Base-by-base conservation (phyloP, 2,329 filamentous ascomycete species). In the Lachnellula cervina region DNA sequence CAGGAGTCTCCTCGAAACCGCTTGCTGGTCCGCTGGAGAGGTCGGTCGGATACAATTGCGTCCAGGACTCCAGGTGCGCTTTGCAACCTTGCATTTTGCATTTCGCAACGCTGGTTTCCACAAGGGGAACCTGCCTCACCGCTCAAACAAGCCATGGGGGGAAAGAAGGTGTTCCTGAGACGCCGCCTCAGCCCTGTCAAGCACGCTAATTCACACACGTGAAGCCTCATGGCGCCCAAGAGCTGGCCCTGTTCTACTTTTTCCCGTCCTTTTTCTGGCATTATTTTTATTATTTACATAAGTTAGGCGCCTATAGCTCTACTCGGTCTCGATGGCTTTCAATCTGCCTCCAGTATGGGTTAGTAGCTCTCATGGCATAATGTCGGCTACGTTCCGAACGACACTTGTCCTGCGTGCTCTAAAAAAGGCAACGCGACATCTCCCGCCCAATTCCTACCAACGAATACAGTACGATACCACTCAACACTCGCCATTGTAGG, bases 131-230 rank as follows among this genome's bases (percentile, higher is more conserved):
- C 34, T 60, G 57, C 57, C 57, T 66, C 66, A 69, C 67, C 67
- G 66, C 67, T 67, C 66, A 66, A 67, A 68, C 66, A 62, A 55
- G 43, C 5, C 61, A 62, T 52, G 62, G 60, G n/a, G n/a, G n/a
- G n/a, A n/a, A n/a, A n/a, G n/a, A 32, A 8, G 28, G 28, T 32
- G 9, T 32, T 11, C 53, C 52, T 59, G 60, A 60, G 61, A 63
- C 62, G 44, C 46, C 16, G n/a, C 35, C 47, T 55, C 54, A 59
- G 47, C 51, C 52, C 49, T 56, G 44, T 11, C 50, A 49, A 57
- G 55, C 42, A 54, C 42, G 54, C 61, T 40, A 49, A 57, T 62
- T 59, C 60, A 60, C 58, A 51, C 58, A 43, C 55, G 52, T 32
- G 55, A 44, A 44, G 42, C 52, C 52, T 54, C 44, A 52, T 51